These are phyloP conservation scores for Aphanomyces invadans DNA, from an alignment of 352 stramenopile species.

Conservation along the genomic window DNA sequence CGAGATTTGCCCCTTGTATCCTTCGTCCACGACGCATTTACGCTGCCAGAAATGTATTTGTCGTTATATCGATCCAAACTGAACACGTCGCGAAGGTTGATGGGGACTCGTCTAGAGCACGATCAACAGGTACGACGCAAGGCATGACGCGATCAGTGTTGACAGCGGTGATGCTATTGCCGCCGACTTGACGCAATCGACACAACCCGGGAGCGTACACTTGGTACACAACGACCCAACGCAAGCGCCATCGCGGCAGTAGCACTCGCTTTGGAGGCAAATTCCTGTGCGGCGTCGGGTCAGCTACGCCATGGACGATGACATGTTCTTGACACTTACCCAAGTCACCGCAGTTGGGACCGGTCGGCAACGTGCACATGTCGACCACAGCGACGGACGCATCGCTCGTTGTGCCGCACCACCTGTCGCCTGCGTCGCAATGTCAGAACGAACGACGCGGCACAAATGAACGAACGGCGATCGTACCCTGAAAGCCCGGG, in stretches of 20 bases:
- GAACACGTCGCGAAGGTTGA: too few species aligned
- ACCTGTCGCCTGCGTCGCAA: not conserved
- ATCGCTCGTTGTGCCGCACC: conserved; percentile 3
- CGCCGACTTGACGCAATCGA: not conserved
- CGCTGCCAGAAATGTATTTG: too few species aligned
- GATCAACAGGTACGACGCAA: too few species aligned
- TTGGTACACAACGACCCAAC: not conserved
- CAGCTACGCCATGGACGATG: not conserved
- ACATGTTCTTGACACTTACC: not conserved
- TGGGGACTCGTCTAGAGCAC: too few species aligned
- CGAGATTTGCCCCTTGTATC: too few species aligned
- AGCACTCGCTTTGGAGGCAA: conserved; percentile 8
- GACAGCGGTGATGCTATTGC: too few species aligned
- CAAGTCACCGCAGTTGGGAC: not conserved
- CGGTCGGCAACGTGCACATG: not conserved
- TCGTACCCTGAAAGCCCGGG: conserved; percentile 5
- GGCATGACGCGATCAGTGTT: too few species aligned
- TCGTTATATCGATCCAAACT: too few species aligned
- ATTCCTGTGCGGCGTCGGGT: not conserved
- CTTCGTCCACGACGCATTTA: too few species aligned
- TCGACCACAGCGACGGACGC: not conserved
- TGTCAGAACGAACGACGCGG: not conserved
- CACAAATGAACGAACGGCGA: not conserved
- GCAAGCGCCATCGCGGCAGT: not conserved
- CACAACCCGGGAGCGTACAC: not conserved